Base-by-base conservation (phyloP, 2,329 filamentous ascomycete genomes). In the Annulohypoxylon truncatum region DNA sequence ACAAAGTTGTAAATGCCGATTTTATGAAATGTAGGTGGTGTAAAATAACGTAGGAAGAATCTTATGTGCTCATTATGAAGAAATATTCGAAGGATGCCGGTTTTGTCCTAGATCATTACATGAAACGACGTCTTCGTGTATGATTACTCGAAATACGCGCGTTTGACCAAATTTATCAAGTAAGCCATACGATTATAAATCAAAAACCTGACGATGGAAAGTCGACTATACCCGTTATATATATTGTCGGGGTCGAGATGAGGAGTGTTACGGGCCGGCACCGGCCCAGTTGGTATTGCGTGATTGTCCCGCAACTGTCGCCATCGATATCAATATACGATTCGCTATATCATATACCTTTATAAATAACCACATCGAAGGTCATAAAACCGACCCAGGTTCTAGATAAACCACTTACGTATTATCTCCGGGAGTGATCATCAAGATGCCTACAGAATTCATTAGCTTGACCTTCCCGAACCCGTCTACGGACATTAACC, bases 401-500 rank as follows among this genome's bases (percentile, higher is more conserved):
- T n/a, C 10, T 29, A n/a, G 51, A 31, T 35, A 56, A 59, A 62
- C 44, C 24, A 42, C 35, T 12, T 42, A 22, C n/a, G 4, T 26
- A 28, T 35, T 40, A 59, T 53, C 18, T 40, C 31, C 35, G 47
- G 54, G 50, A 35, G 26, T 55, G n/a, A 61, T 38, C 38, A 33
- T 53, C 50, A 78, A 70, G 42, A 82, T 82, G 81, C 78, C 82
- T 61, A 77, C 80, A 69, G 87, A 89, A 75, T 89, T 89, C 74
- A 89, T 89, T 75, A 85, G 82, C 68, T 64, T 86, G 48, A 86
- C 86, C 1, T 87, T 85, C 64, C 83, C 85, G 46, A 89, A 87
- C 71, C 77, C 82, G 22, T 87, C 85, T 0, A 88, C 81, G 4
- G 87, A 89, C 77, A 73, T 89, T 3, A 72, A 81, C 15, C 86